Evolutionary conservation across 495 filamentous ascomycete species (phyloP), one percentile per base, ranked within the genome.

Genomic region (Friedmanniomyces simplex): DNA sequence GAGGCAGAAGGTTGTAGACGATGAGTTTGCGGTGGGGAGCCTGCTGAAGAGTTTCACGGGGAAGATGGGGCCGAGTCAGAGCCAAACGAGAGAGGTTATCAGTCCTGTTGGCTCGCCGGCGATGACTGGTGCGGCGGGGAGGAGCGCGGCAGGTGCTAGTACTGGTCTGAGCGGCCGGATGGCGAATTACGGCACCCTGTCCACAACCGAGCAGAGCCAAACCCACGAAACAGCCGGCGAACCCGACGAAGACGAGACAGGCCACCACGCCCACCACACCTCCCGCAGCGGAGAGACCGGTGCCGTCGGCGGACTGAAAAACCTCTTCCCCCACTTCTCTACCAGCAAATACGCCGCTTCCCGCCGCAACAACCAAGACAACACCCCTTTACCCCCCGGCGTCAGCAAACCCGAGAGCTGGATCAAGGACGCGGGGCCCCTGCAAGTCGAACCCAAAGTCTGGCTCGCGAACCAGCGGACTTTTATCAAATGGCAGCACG

Each of bases 381-480:
- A 3, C 28, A 4, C 28, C 28, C 10, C 28, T 32, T 74, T 98
- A 24, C 93, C 93, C 0, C 85, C 87, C 4, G 94, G 94, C 20
- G 87, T 98, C n/a, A 78, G 73, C 32, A 81, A 91, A 56, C 93
- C 93, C 11, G 81, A 78, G 0, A 76, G 78, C 46, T 89, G 91
- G 80, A 85, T 98, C 73, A 98, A 97, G 74, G 91, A 98, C 70
- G 76, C 86, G 0, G 91, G 91, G 0, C 88, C 89, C 0, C 77
- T 97, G 34, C 81, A 87, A 52, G 89, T 98, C 39, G 93, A 98
- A 71, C 87, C 88, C 41, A 98, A 98, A 71, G 91, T 98, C 6
- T 98, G 93, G 91, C 85, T 98, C 34, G 93, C 93, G 49, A 98
- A 98, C 68, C 88, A 98, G 73, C 82, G 93, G 46, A 98, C 93